Evolutionary conservation across 2,329 filamentous ascomycete genomes (phyloP).

Genomic region (Penicillium glabrum): DNA sequence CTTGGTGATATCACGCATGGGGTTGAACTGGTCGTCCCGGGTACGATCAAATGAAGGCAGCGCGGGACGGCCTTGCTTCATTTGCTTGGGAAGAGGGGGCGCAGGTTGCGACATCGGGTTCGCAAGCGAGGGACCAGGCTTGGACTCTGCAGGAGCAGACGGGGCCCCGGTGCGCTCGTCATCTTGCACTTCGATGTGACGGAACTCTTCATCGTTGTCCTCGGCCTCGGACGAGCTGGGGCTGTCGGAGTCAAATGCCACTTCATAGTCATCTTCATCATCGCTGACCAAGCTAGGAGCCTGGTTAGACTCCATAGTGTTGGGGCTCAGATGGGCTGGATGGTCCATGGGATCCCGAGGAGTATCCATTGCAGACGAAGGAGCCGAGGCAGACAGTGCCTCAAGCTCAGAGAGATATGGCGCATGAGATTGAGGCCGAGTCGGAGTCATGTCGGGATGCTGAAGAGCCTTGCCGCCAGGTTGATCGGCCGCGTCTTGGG

Average conservation of each 20-base stretch:
- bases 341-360: slow-evolving; percentile 45
- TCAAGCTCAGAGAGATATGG: slow-evolving; percentile 23
- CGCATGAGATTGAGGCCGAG: slow-evolving; percentile 31
- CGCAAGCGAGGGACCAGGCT: slow-evolving; percentile 32
- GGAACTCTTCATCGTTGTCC: slow-evolving; percentile 54
- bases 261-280: slow-evolving; percentile 71
- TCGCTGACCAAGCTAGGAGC: slow-evolving; percentile 78
- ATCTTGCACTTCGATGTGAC: slow-evolving; percentile 48
- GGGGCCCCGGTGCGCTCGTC: slow-evolving; percentile 41
- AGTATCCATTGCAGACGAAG: slow-evolving; percentile 10
- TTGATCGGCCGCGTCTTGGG: slow-evolving; percentile 51
- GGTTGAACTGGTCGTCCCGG: slow-evolving; percentile 37
- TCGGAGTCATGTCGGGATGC: slow-evolving; percentile 42
- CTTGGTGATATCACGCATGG: slow-evolving; percentile 24
- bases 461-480: slow-evolving; percentile 58
- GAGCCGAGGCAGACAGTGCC: slow-evolving; percentile 46
- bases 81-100: slow-evolving; percentile 28
- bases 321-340: slow-evolving; percentile 63
- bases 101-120: slow-evolving; percentile 27
- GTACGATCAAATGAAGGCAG: slow-evolving; percentile 26
- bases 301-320: slow-evolving; percentile 70
- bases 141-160: slow-evolving; percentile 34
- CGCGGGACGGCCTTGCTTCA: slow-evolving; percentile 31
- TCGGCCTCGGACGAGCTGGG: slow-evolving; percentile 48
- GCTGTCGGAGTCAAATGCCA: slow-evolving; percentile 63